phyloP scores from a whole-genome alignment of 441 rosid genomes.

The Eutrema salsugineum region DNA sequence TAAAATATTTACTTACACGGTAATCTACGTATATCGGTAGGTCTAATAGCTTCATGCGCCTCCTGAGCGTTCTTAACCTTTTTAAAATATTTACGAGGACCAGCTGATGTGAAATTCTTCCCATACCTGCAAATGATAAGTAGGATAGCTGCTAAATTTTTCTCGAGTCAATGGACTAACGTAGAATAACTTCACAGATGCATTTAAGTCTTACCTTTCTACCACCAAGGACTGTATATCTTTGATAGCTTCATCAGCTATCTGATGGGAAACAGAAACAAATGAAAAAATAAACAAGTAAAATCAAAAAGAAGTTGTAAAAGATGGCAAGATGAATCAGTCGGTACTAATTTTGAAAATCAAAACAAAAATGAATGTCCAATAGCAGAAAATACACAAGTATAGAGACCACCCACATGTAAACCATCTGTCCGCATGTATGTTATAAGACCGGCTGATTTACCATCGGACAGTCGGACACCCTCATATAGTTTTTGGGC shows the following conservation, averaged over 20 bases:
- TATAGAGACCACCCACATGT: conserved; percentile 61
- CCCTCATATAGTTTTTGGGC: conserved; percentile 99
- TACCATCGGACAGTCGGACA: conserved; percentile 63
- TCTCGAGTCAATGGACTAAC: conserved; percentile 6
- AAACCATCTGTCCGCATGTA: conserved; percentile 97
- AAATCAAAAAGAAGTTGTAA: background rate
- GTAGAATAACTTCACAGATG: conserved; percentile 13
- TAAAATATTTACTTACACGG: conserved; percentile 59
- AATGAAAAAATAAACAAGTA: conserved; percentile 13
- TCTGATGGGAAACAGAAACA: conserved; percentile 42
- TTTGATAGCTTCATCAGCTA: conserved; percentile 83
- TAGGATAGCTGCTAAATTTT: background rate
- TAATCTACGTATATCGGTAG: conserved; percentile 71
- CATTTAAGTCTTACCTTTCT: conserved; percentile 59
- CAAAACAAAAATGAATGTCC: background rate
- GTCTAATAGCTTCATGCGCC: conserved; percentile 99
- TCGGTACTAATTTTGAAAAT: background rate
- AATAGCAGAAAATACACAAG: conserved; percentile 8
- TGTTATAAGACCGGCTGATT: conserved; percentile 86
- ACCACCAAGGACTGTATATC: conserved; percentile 64
- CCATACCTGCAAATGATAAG: conserved; percentile 64
- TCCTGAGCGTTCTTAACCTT: conserved; percentile 99
- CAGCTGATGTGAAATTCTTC: conserved; percentile 48
- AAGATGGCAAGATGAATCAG: conserved; percentile 1
- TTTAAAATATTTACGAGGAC: conserved; percentile 78